phyloP scores from a whole-genome alignment of 2,329 filamentous ascomycete genomes.

The Alternaria conjuncta region DNA sequence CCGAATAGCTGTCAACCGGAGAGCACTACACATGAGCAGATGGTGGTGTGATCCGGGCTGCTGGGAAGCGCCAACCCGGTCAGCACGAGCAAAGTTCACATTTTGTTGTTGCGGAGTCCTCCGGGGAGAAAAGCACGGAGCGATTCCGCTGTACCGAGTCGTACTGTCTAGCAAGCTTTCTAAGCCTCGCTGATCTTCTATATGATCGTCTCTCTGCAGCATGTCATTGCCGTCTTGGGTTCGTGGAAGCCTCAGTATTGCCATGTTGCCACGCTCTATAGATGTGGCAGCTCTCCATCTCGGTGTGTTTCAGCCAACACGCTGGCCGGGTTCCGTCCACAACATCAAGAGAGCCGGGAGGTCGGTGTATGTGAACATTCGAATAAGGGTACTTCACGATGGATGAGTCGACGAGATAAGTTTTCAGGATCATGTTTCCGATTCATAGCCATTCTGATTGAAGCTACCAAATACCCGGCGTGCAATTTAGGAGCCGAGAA shows the following conservation, averaged over 20 bases:
- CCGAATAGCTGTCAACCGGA: constrained; percentile 8
- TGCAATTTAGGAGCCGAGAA: constrained; percentile 20
- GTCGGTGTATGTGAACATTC: background rate
- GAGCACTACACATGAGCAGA: constrained; percentile 9
- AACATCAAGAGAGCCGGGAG: background rate
- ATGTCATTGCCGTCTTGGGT: background rate
- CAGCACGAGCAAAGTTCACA: background rate
- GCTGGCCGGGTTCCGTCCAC: background rate
- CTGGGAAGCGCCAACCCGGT: background rate
- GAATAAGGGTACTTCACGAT: background rate
- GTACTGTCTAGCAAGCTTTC: background rate
- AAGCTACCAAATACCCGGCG: constrained; percentile 22
- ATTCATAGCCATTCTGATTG: constrained; percentile 20
- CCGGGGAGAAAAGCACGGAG: constrained; percentile 2
- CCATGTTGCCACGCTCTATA: background rate
- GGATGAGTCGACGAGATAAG: background rate
- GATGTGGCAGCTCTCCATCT: background rate
- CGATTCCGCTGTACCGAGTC: background rate
- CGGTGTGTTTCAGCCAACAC: background rate
- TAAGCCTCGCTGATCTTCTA: background rate
- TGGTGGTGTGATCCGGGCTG: constrained; percentile 19
- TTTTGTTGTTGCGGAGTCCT: background rate
- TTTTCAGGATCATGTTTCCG: background rate
- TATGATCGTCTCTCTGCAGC: background rate
- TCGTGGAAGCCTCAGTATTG: background rate